These are phyloP conservation scores for Cercospora sojina DNA, from an alignment of 2,329 filamentous ascomycete genomes.

Conservation along the genomic window DNA sequence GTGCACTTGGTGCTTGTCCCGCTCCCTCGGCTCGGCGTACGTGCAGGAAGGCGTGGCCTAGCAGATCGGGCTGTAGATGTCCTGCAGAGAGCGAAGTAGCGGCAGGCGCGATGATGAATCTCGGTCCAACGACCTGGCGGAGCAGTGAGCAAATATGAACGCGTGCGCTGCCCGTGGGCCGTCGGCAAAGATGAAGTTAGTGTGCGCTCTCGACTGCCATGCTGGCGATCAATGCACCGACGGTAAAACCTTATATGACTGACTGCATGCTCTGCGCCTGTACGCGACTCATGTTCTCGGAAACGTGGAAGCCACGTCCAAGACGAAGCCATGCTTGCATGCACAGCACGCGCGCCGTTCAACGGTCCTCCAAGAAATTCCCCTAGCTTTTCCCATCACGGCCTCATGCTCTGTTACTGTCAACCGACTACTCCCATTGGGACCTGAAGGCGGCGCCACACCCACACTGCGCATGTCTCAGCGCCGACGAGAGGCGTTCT, in stretches of 20 bases:
- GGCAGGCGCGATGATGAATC: background rate
- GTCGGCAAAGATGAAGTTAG: constrained; percentile 7
- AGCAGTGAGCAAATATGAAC: background rate
- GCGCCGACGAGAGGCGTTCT: background rate
- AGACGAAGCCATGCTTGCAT: background rate
- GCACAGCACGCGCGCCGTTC: background rate
- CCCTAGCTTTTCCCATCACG: background rate
- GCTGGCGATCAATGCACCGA: constrained; percentile 5
- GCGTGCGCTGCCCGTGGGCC: background rate
- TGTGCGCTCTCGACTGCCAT: background rate
- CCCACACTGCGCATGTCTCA: background rate
- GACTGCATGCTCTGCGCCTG: background rate
- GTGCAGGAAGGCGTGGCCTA: background rate
- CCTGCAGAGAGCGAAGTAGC: background rate
- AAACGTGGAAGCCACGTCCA: constrained; percentile 5
- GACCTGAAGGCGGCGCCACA: constrained; percentile 7
- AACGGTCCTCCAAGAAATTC: background rate
- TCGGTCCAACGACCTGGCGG: background rate
- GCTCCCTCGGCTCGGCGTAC: background rate
- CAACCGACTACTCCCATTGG: background rate
- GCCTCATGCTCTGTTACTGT: background rate
- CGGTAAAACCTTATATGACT: background rate
- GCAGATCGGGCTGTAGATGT: background rate
- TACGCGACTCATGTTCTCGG: background rate
- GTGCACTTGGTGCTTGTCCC: background rate